These are phyloP conservation scores for Aquilaria yunnanensis DNA, from an alignment of 345 rosid species.

Conservation along the genomic window DNA sequence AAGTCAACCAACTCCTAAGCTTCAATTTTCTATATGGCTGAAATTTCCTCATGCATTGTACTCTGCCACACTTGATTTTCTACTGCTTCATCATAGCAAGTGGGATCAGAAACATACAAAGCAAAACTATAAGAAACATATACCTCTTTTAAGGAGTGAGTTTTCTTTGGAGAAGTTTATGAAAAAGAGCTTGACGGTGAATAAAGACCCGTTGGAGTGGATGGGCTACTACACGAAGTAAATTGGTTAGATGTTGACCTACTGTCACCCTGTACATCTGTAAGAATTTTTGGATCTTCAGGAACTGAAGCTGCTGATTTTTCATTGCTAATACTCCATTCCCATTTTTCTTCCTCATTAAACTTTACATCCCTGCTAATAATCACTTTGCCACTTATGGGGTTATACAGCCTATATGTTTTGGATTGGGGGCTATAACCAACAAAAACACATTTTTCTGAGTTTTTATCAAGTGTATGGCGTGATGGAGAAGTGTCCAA, in stretches of 20 bases:
- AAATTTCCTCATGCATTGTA: constrained; percentile 1
- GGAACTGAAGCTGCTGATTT: background rate
- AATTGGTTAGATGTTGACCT: too few species aligned
- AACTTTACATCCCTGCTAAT: background rate
- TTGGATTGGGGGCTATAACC: background rate
- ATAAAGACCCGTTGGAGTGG: too few species aligned
- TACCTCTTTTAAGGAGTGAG: background rate
- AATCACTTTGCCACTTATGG: background rate
- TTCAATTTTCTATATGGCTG: background rate
- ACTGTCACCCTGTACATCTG: too few species aligned
- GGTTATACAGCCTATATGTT: background rate
- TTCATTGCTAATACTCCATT: background rate
- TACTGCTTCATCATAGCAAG: background rate
- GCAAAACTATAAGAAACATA: background rate
- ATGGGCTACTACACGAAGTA: too few species aligned
- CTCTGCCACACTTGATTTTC: background rate
- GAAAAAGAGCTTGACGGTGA: too few species aligned
- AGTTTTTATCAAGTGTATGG: background rate
- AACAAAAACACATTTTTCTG: background rate
- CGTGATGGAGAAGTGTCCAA: background rate
- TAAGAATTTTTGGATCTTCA: background rate
- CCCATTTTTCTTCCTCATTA: background rate
- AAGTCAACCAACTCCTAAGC: background rate
- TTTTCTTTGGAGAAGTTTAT: too few species aligned
- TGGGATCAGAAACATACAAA: background rate